Base-by-base conservation (phyloP, 306 rosid genomes). In the Hippophae rhamnoides region DNA sequence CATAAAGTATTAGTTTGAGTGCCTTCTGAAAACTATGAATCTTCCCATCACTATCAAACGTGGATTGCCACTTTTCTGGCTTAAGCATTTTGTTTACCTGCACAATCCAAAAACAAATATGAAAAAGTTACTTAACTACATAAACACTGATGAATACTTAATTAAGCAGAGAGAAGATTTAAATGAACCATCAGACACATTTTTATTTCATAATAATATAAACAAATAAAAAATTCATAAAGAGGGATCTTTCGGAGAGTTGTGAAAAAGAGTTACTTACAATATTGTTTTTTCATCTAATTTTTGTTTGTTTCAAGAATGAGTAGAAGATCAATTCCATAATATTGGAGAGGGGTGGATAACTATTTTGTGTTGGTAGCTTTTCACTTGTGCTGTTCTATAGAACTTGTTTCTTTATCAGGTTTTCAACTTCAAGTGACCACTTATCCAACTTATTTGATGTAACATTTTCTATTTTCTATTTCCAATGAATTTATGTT, bases 51-150 rank as follows among this genome's bases (percentile, higher is more conserved):
- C 80, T 77, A 68, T 84, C 94, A 77, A 84, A 82, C 71, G 86
- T 60, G 47, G 90, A 72, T 70, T 81, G 79, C 97, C 95, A 90
- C 70, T 77, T 90, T 58, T 86, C 94, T 13, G 95, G 90, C 78
- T 84, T 90, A 50, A 90, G 94, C 95, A 79, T 84, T 81, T 81
- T 86, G 78, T 73, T 75, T 62, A 74, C 85, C 97, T 90, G 86
- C 74, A 79, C 25, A 71, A 43, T 54, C 49, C 7, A 13, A 7
- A 14, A 13, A 18, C 18, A 43, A 44, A 68, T 26, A 5, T 5
- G 14, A 64, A 64, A 49, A 45, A 13, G 66, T 57, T 70, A 55
- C 31, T 43, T 52, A 54, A 50, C 43, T 25, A 47, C 3, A 63
- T 38, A 49, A 41, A 14, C 38, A 31, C 38, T 18, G 23, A 18